Base-by-base conservation (phyloP, 768 basidiomycete species). In the Psilocybe tampanensis region DNA sequence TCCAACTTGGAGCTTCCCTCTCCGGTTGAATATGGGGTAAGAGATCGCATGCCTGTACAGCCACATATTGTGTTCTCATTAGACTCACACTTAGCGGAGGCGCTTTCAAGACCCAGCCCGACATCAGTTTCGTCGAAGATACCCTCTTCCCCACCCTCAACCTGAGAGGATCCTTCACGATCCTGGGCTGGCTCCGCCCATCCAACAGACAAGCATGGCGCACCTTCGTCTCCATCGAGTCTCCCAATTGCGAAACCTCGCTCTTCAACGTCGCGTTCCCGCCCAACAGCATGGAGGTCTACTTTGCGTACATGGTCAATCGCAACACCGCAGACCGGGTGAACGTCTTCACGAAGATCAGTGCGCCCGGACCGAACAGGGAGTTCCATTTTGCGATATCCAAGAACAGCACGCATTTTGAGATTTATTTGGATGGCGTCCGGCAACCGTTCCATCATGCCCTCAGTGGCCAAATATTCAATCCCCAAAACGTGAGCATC, bases 1-100 rank as follows among this genome's bases (percentile, higher is more conserved):
- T 23, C 49, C 49, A 39, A 50, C 49, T 13, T 50, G 49, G 49
- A 50, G 49, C 23, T 50, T 50, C 19, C 49, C 49, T 21, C 49
- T 50, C 33, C 49, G 49, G 22, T 33, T 50, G 34, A 21, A 29
- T 8, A 50, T 50, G 49, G 49, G 49, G 49, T 50, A 34, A 50
- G 49, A 3, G 5, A 2, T 34, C 15, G 18, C n/a, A 18, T 4
- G 15, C 17, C 33, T 4, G 6, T 2, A 21, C 18, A 21, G 19
- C 18, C 2, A 15, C 15, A 39, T 5, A 8, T 39, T 39, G 4
- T 39, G 3, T 26, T 18, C 1, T 26, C 8, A 7, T 24, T 24
- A 24, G 22, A 8, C 43, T 24, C 7, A 8, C 12, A 23, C 4
- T 22, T 11, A 50, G 49, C 4, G 49, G 49, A 18, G 49, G 49